Percentiles rank a stretch among this genome's conserved stretches.
phyloP scores from a whole-genome alignment of 805 yeast genomes.

The Starmerella vaccinii region DNA sequence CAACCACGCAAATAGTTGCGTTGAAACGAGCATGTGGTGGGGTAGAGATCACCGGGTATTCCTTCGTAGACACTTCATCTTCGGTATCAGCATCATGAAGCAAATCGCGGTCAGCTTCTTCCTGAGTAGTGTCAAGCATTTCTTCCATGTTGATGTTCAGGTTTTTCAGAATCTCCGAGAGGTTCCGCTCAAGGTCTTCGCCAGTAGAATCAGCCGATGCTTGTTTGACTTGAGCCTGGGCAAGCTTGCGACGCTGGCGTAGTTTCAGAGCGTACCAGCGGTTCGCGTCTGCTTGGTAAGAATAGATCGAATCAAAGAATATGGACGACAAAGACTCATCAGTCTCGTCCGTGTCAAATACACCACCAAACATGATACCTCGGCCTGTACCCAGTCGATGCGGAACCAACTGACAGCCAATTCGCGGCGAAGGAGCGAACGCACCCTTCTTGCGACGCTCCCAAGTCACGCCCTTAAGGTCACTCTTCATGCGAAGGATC shows the following conservation, averaged over 20 bases:
- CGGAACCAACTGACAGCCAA: slow-evolving; percentile 81
- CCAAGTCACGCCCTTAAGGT: slow-evolving; percentile 67
- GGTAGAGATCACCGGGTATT: slow-evolving; percentile 47
- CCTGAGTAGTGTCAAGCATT: slow-evolving; percentile 13
- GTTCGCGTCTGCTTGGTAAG: slow-evolving; percentile 76
- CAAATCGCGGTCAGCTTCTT: slow-evolving; percentile 39
- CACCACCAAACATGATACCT: slow-evolving; percentile 92
- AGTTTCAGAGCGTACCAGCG: slow-evolving; percentile 73
- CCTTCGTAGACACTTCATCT: slow-evolving; percentile 35
- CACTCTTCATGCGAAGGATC: slow-evolving; percentile 78
- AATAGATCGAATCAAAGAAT: slow-evolving; percentile 68
- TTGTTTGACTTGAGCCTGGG: slow-evolving; percentile 38
- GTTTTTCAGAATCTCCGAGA: slow-evolving; percentile 39
- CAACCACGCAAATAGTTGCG: slow-evolving; percentile 72
- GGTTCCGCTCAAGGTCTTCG: slow-evolving; percentile 69
- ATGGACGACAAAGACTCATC: slow-evolving; percentile 81
- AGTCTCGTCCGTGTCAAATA: slow-evolving; percentile 86
- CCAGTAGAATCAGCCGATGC: slow-evolving; percentile 37
- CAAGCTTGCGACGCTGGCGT: slow-evolving; percentile 39
- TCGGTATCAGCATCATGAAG: slow-evolving; percentile 27
- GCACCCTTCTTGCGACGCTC: slow-evolving; percentile 86
- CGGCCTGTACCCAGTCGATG: slow-evolving; percentile 60
- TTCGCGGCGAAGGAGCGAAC: slow-evolving; percentile 82
- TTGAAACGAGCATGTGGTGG: slow-evolving; percentile 87
- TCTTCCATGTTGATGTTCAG: slow-evolving; percentile 27